Percentiles rank a stretch among this genome's conserved stretches.
Evolutionary conservation across 179 eudicot genomes (phyloP).

Genomic region (Gypsophila paniculata): DNA sequence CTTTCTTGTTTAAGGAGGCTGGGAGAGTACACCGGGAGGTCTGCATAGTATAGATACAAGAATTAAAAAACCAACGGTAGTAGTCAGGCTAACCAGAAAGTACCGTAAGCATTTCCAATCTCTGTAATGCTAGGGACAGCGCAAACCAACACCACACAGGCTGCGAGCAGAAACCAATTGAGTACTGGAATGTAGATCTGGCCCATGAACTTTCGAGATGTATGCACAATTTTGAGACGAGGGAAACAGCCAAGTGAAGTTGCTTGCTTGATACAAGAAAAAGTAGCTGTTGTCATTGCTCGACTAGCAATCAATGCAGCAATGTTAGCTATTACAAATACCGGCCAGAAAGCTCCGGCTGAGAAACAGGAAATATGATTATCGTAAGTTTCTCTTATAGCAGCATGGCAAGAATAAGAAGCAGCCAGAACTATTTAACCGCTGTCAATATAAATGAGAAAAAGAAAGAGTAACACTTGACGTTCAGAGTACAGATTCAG

Average conservation of each 20-base stretch:
- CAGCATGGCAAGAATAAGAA: neutral
- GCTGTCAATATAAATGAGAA: neutral
- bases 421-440: neutral
- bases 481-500: too few relatives aligned
- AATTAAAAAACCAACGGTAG: neutral
- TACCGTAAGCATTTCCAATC: slow-evolving; percentile 99
- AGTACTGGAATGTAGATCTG: slow-evolving; percentile 95
- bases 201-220: slow-evolving; percentile 96
- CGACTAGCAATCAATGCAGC: slow-evolving; percentile 98
- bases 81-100: slow-evolving; percentile 15
- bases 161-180: slow-evolving; percentile 90
- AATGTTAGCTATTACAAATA: slow-evolving; percentile 75
- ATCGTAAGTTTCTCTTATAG: slow-evolving; percentile 11
- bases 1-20: too few relatives aligned
- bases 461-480: neutral
- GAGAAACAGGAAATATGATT: slow-evolving; percentile 26
- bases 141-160: slow-evolving; percentile 68
- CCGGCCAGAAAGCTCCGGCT: slow-evolving; percentile 94
- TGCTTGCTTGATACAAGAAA: slow-evolving; percentile 95
- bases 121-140: slow-evolving; percentile 73
- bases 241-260: slow-evolving; percentile 97
- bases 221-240: slow-evolving; percentile 89
- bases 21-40: neutral
- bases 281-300: slow-evolving; percentile 95
- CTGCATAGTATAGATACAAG: slow-evolving; percentile 4